phyloP scores from a whole-genome alignment of 495 filamentous ascomycete genomes.

The Xylaria telfairii region DNA sequence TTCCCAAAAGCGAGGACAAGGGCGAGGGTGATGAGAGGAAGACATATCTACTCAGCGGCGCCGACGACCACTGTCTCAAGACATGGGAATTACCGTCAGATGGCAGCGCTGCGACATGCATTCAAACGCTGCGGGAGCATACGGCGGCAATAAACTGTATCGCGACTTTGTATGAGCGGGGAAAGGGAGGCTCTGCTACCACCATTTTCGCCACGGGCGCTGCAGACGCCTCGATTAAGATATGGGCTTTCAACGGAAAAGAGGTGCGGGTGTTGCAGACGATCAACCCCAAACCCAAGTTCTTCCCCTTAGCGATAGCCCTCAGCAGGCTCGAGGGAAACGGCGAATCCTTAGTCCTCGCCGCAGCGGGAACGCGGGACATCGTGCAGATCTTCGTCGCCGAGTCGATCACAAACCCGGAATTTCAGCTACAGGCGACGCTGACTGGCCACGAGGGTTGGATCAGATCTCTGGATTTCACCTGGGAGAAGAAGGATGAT shows the following conservation, averaged over 20 bases:
- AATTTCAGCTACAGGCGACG: slow-evolving; percentile 77
- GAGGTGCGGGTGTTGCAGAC: slow-evolving; percentile 67
- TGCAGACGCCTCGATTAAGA: slow-evolving; percentile 81
- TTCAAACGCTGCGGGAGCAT: slow-evolving; percentile 66
- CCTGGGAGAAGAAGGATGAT: slow-evolving; percentile 57
- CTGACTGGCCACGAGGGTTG: slow-evolving; percentile 94
- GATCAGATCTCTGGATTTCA: slow-evolving; percentile 85
- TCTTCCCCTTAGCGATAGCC: slow-evolving; percentile 79
- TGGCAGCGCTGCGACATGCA: slow-evolving; percentile 39
- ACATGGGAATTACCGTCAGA: slow-evolving; percentile 65
- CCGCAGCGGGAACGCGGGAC: slow-evolving; percentile 81
- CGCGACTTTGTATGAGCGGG: slow-evolving; percentile 52
- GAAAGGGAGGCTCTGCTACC: slow-evolving; percentile 29
- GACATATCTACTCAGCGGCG: slow-evolving; percentile 74
- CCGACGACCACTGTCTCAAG: slow-evolving; percentile 78
- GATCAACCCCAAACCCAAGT: slow-evolving; percentile 74
- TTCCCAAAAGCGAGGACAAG: slow-evolving; percentile 57
- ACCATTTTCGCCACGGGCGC: slow-evolving; percentile 70
- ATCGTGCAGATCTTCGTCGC: slow-evolving; percentile 77
- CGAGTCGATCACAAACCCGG: slow-evolving; percentile 31
- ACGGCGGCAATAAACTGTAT: slow-evolving; percentile 80
- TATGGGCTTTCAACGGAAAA: slow-evolving; percentile 68
- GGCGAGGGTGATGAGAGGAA: slow-evolving; percentile 25
- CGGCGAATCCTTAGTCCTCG: slow-evolving; percentile 66
- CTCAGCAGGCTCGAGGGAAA: slow-evolving; percentile 61